Conservation (phyloP, 306 rosid genomes). For the Cucurbita maxima region DNA sequence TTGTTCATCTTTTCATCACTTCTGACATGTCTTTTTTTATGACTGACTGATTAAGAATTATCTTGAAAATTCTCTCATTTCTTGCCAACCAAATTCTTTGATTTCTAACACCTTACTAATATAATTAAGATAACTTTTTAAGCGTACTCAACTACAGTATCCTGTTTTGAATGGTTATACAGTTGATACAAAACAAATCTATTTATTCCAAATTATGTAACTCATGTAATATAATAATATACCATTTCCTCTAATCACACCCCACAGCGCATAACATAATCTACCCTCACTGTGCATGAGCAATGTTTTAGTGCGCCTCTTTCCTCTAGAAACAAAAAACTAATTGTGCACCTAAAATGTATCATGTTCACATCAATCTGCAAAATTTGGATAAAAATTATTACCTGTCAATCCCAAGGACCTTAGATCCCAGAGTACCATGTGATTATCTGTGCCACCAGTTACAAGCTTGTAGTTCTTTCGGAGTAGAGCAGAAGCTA, state of each 20-base stretch:
- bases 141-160: neutral
- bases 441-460: slow-evolving; percentile 92
- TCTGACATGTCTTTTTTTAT: no score
- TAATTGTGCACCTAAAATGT: neutral
- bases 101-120: no score
- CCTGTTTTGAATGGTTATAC: neutral
- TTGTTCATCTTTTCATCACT: neutral
- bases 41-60: no score
- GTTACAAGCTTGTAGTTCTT: slow-evolving; percentile 74
- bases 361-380: neutral
- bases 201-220: neutral
- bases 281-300: neutral
- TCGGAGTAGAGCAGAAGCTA: slow-evolving; percentile 63
- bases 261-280: neutral
- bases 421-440: slow-evolving; percentile 92
- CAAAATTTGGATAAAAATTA: neutral
- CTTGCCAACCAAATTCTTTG: no score
- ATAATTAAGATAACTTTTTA: neutral
- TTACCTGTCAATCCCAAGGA: slow-evolving; percentile 83
- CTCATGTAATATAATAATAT: neutral
- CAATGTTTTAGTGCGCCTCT: neutral
- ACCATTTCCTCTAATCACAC: neutral
- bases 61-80: no score
- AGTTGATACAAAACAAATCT: neutral
- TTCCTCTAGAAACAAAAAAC: neutral